Conservation (phyloP, 768 basidiomycete species). For the Ramaria rubella region DNA sequence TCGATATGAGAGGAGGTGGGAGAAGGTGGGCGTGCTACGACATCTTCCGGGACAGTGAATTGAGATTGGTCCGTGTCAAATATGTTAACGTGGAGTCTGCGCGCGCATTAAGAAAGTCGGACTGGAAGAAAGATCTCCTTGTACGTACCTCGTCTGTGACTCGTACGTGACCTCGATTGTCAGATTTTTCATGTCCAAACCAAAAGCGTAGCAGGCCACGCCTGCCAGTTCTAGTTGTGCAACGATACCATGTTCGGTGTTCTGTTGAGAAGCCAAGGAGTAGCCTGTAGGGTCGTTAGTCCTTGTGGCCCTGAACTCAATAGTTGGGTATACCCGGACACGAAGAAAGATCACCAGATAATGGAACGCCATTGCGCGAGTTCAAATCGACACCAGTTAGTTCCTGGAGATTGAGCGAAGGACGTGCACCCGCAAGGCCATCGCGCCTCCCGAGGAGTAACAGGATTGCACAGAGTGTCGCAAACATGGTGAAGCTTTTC, state of each 20-base stretch:
- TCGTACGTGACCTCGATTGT: constrained; percentile 67
- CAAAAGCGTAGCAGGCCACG: constrained; percentile 57
- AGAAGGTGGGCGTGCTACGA: constrained; percentile 32
- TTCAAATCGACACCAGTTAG: not conserved
- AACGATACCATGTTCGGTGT: constrained; percentile 42
- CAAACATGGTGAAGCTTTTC: no score
- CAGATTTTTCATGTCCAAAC: constrained; percentile 48
- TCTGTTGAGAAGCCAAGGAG: constrained; percentile 36
- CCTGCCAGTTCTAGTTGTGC: constrained; percentile 52
- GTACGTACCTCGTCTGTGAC: constrained; percentile 37
- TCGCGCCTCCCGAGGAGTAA: not conserved
- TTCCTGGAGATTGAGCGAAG: not conserved
- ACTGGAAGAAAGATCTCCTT: not conserved
- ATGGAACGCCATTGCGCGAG: not conserved
- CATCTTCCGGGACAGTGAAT: constrained; percentile 56
- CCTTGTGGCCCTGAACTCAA: no score
- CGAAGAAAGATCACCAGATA: constrained; percentile 6
- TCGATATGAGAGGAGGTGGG: constrained; percentile 30
- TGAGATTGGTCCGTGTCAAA: constrained; percentile 54
- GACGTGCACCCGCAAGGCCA: not conserved
- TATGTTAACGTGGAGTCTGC: constrained; percentile 64
- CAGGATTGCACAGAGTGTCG: not conserved
- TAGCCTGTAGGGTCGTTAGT: constrained; percentile 39
- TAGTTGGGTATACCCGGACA: not conserved
- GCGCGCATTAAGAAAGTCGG: no score